Conservation (phyloP, 768 basidiomycete species). For the Chiua virens region DNA sequence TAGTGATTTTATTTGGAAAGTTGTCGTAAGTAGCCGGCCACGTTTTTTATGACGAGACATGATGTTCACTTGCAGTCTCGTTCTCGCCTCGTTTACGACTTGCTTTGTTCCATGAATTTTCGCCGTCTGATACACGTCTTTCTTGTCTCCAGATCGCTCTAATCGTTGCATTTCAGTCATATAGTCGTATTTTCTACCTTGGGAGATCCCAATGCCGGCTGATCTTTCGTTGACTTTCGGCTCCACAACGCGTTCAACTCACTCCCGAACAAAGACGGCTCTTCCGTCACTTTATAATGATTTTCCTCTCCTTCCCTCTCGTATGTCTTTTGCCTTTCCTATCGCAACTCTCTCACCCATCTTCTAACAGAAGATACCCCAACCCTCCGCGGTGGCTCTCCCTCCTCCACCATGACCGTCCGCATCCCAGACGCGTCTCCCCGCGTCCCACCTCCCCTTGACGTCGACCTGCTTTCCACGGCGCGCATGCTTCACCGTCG, state of each 20-base stretch:
- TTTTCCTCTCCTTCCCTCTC: slow-evolving; percentile 12
- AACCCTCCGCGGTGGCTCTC: slow-evolving; percentile 19
- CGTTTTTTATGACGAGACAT: slow-evolving; percentile 23
- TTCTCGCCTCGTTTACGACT: slow-evolving; percentile 25
- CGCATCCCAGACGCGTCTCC: slow-evolving; percentile 28
- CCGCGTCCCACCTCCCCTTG: slow-evolving; percentile 6
- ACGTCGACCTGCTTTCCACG: slow-evolving; percentile 9
- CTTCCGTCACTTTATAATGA: slow-evolving; percentile 21
- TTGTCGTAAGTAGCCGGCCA: slow-evolving; percentile 30
- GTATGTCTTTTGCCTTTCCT: slow-evolving; percentile 19
- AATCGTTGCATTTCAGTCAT: slow-evolving; percentile 4
- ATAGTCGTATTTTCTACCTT: slow-evolving; percentile 20
- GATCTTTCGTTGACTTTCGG: slow-evolving; percentile 17
- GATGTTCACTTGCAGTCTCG: slow-evolving; percentile 22
- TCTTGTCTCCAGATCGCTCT: slow-evolving; percentile 7
- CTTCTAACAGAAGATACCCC: slow-evolving; percentile 15
- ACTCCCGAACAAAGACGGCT: slow-evolving; percentile 8
- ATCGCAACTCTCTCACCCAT: slow-evolving; percentile 32
- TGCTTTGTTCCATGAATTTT: slow-evolving; percentile 32
- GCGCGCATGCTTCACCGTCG: slow-evolving; percentile 30
- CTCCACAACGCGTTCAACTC: slow-evolving; percentile 17
- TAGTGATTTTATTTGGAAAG: slow-evolving; percentile 1
- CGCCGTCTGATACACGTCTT: slow-evolving; percentile 27
- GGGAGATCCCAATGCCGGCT: slow-evolving; percentile 22
- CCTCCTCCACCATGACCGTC: slow-evolving; percentile 32